Evolutionary conservation across 257 asterid genomes (phyloP), one percentile per base, ranked within the genome.

Genomic region (Euphrasia confusa): DNA sequence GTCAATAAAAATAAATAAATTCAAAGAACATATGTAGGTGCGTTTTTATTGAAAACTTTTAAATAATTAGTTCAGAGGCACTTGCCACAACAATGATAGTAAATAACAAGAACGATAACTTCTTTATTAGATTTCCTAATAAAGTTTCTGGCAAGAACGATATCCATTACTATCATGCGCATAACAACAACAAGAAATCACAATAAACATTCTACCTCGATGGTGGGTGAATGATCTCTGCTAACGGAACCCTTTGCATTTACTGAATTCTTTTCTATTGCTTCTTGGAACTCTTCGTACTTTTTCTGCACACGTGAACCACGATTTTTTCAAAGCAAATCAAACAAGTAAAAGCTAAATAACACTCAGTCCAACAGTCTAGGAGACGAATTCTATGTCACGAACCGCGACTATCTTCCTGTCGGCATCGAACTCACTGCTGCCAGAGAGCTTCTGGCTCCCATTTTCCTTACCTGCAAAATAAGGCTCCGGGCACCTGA

Each of bases 401-500:
- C 14, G 1, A 39, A 85, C 94, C 88, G 77, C 45, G 21, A 81
- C 50, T 2, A 62, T 65, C 42, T 56, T 61, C 66, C 64, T 75
- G 4, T 80, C 79, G 6, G 17, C 67, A 4, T 33, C 32, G 17
- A 73, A 79, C 45, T 81, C 90, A 10, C 7, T 8, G 44, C 50
- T 18, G 33, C 61, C 13, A 68, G 28, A 12, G 53, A 54, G 27
- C 32, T 48, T 8, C 13, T 47, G 61, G 52, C 33, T 5, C 10
- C 4, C 68, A 63, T 33, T 17, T 6, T 6, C 56, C 56, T 50
- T 64, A 7, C 28, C 47, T 44, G 59, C 40, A 67, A 83, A 80
- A 45, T 77, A 85, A 2, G 75, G 71, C 24, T 73, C 76, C 0
- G 87, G 87, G 53, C 78, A 73, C 71, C 76, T 52, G 9, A 3